phyloP scores from a whole-genome alignment of 371 early-diverging fungal species.

The Apophysomyces variabilis region DNA sequence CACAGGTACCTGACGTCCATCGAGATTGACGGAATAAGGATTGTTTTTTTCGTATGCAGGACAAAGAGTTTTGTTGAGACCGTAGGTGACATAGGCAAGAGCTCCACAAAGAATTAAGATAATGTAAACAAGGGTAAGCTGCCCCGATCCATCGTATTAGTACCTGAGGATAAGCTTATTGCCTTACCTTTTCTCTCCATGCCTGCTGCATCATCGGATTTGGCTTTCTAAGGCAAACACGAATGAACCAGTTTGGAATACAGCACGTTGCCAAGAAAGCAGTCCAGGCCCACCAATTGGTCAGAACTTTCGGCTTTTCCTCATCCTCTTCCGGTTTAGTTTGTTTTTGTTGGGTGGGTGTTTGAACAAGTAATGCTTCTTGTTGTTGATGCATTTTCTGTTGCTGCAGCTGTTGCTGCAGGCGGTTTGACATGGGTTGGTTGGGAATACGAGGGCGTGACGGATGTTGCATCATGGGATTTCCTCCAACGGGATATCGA shows the following conservation, averaged over 20 bases:
- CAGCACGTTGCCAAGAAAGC: conserved; percentile 62
- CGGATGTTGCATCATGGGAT: not conserved
- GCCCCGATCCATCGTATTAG: not conserved
- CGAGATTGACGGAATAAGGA: conserved; percentile 31
- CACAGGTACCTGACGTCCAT: conserved; percentile 39
- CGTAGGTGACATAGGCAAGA: conserved; percentile 77
- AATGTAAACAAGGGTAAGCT: conserved; percentile 70
- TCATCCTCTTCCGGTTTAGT: conserved; percentile 32
- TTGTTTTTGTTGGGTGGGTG: conserved; percentile 22
- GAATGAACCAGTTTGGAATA: conserved; percentile 55
- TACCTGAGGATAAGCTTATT: not conserved
- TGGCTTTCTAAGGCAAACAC: conserved; percentile 48
- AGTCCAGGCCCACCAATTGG: conserved; percentile 56
- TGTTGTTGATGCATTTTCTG: conserved; percentile 48
- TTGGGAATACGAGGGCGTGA: conserved; percentile 12
- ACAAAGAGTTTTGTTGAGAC: conserved; percentile 58
- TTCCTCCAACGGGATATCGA: not conserved
- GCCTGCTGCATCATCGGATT: conserved; percentile 62
- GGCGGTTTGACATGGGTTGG: conserved; percentile 47
- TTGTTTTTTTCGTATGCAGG: conserved; percentile 26
- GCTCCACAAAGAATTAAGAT: conserved; percentile 67
- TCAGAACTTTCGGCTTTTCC: conserved; percentile 52
- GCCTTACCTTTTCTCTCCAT: conserved; percentile 70
- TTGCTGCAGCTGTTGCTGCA: conserved; percentile 51
- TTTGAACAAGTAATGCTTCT: conserved; percentile 25